Percentiles rank a stretch among this genome's conserved stretches.
These are phyloP conservation scores for Aphanomyces euteiches DNA, from an alignment of 352 stramenopile species.

Conservation along the genomic window DNA sequence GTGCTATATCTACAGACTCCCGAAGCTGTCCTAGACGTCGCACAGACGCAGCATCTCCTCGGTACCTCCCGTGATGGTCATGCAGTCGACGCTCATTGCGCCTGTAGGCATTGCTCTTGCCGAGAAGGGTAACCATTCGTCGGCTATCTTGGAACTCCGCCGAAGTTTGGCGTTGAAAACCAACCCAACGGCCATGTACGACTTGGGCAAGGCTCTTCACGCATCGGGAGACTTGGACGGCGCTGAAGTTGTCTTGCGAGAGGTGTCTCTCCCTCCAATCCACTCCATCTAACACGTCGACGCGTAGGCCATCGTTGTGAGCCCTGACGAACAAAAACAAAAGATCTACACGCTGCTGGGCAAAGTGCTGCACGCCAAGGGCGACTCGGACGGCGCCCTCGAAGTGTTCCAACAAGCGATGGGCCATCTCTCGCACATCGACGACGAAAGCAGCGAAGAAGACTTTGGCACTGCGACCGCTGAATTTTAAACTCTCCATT, in stretches of 20 bases:
- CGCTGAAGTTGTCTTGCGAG: conserved; percentile 60
- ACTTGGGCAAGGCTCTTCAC: conserved; percentile 61
- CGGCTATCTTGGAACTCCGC: conserved; percentile 60
- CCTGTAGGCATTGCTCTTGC: conserved; percentile 50
- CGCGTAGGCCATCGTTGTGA: background rate
- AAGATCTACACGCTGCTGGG: conserved; percentile 64
- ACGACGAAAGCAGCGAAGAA: conserved; percentile 69
- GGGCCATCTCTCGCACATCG: conserved; percentile 52
- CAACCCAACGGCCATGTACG: conserved; percentile 74
- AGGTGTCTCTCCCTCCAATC: conserved; percentile 37
- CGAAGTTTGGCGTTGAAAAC: conserved; percentile 65
- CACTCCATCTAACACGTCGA: too few species aligned
- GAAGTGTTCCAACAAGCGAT: conserved; percentile 67
- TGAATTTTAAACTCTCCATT: conserved; percentile 14
- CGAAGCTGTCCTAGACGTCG: conserved; percentile 43
- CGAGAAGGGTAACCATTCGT: conserved; percentile 58
- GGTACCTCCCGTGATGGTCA: conserved; percentile 5
- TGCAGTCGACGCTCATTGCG: background rate
- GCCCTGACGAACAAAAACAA: conserved; percentile 44
- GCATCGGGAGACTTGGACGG: conserved; percentile 53
- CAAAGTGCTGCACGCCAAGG: conserved; percentile 78
- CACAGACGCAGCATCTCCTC: conserved; percentile 67
- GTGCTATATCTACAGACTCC: conserved; percentile 25
- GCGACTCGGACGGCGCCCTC: conserved; percentile 53
- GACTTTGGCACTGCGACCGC: conserved; percentile 36